Evolutionary conservation across 371 early-diverging fungal genomes (phyloP).

Genomic region (Thermomucor indicae-seudaticae): DNA sequence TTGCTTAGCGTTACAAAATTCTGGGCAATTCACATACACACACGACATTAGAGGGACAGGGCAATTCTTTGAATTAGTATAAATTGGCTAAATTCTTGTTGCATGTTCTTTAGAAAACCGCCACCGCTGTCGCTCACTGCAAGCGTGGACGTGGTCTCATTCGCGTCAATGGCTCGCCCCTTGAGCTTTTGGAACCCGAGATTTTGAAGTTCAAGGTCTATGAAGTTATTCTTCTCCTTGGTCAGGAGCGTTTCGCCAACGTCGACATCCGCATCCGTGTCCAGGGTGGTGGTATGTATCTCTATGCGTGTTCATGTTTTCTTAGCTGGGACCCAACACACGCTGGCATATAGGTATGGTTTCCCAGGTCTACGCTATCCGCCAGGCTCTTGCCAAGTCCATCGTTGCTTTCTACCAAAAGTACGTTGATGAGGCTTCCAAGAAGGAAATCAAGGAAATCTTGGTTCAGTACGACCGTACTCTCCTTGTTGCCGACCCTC

Average conservation of each 20-base stretch:
- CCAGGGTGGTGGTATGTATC: constrained; percentile 88
- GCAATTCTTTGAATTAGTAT: too few species aligned
- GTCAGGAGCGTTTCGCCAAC: constrained; percentile 93
- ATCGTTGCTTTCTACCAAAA: constrained; percentile 99
- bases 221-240: constrained; percentile 97
- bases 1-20: too few species aligned
- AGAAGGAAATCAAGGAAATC: constrained; percentile 98
- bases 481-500: constrained; percentile 98
- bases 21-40: too few species aligned
- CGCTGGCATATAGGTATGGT: constrained; percentile 53
- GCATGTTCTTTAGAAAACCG: constrained; percentile 96
- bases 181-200: constrained; percentile 96
- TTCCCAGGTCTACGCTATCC: constrained; percentile 98
- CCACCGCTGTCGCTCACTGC: constrained; percentile 99
- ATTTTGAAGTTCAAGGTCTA: constrained; percentile 97
- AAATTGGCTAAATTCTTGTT: too few species aligned
- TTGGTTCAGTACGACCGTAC: constrained; percentile 98
- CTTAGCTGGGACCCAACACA: not conserved
- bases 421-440: constrained; percentile 98
- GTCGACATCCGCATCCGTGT: constrained; percentile 98
- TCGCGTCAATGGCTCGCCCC: constrained; percentile 97
- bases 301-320: not conserved
- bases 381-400: constrained; percentile 99
- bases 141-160: constrained; percentile 96
- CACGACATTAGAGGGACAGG: too few species aligned